A percentile compares a stretch with the other conserved stretches of the same genome.
phyloP scores from a whole-genome alignment of 2,329 filamentous ascomycete genomes.

The Talaromyces pinophilus region DNA sequence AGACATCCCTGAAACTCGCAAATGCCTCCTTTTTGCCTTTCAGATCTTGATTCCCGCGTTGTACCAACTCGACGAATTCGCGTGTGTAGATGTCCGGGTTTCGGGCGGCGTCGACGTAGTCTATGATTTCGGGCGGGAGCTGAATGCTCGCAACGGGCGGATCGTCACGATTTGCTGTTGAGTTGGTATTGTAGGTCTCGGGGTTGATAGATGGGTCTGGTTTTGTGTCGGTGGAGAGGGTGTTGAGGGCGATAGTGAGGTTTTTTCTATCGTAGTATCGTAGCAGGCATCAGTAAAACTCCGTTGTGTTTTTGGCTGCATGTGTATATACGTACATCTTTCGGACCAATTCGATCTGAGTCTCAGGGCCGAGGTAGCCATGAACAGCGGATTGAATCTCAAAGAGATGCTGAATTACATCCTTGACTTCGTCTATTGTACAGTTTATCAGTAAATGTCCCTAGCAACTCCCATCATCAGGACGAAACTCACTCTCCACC shows the following conservation, averaged over 20 bases:
- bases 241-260: constrained; percentile 56
- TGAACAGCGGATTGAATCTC: constrained; percentile 60
- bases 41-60: constrained; percentile 63
- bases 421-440: constrained; percentile 56
- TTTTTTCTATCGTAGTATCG: constrained; percentile 42
- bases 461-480: neutral
- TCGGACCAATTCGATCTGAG: constrained; percentile 58
- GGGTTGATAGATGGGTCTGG: constrained; percentile 24
- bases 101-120: constrained; percentile 63
- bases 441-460: neutral
- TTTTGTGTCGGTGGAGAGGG: constrained; percentile 49
- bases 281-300: neutral
- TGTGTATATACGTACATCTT: constrained; percentile 52
- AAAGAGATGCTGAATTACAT: constrained; percentile 64
- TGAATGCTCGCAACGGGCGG: constrained; percentile 53
- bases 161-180: constrained; percentile 20
- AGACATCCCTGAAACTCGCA: constrained; percentile 58
- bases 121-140: constrained; percentile 62
- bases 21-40: constrained; percentile 64
- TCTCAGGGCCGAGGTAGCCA: constrained; percentile 60
- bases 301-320: neutral
- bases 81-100: constrained; percentile 69
- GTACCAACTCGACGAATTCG: constrained; percentile 65
- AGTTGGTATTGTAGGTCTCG: neutral
- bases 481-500: constrained; percentile 36